phyloP scores from a whole-genome alignment of 148 eudicot species.

The Heliosperma pusillum region DNA sequence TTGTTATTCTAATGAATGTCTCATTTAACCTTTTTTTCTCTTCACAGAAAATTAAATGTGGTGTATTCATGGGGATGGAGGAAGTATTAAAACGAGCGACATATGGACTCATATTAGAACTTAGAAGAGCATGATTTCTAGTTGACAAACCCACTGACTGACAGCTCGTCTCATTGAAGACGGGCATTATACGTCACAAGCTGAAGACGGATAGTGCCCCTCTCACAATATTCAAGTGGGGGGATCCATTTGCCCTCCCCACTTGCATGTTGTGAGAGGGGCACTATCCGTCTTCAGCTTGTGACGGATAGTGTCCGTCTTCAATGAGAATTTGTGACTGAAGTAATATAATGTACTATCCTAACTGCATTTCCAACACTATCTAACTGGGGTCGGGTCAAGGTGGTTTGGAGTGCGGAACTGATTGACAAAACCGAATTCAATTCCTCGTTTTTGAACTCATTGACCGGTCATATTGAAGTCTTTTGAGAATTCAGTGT shows the following conservation, averaged over 20 bases:
- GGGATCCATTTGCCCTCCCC: too few relatives aligned
- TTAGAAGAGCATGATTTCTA: conserved; percentile 2
- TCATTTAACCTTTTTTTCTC: neutral
- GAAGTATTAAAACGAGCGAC: neutral
- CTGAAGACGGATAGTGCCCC: too few relatives aligned
- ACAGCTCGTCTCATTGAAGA: too few relatives aligned
- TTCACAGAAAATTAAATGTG: conserved; percentile 3
- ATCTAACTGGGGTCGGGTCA: conserved; percentile 65
- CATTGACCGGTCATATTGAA: conserved; percentile 38
- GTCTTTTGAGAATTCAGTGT: conserved; percentile 79
- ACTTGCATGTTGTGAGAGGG: too few relatives aligned
- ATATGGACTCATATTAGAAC: conserved; percentile 13
- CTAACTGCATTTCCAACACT: conserved; percentile 58
- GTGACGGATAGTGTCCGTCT: too few relatives aligned
- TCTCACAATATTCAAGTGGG: too few relatives aligned
- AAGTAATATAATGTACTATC: conserved; percentile 40
- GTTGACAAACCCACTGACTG: conserved; percentile 46
- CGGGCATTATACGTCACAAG: too few relatives aligned
- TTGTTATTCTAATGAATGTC: too few relatives aligned
- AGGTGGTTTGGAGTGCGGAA: too few relatives aligned
- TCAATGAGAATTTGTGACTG: too few relatives aligned
- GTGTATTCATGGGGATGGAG: neutral
- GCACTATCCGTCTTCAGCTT: too few relatives aligned
- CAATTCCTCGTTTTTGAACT: conserved; percentile 53
- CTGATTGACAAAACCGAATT: too few relatives aligned